These are phyloP conservation scores for Ustilago cynodontis DNA, from an alignment of 1,284 basidiomycete genomes.

Conservation along the genomic window DNA sequence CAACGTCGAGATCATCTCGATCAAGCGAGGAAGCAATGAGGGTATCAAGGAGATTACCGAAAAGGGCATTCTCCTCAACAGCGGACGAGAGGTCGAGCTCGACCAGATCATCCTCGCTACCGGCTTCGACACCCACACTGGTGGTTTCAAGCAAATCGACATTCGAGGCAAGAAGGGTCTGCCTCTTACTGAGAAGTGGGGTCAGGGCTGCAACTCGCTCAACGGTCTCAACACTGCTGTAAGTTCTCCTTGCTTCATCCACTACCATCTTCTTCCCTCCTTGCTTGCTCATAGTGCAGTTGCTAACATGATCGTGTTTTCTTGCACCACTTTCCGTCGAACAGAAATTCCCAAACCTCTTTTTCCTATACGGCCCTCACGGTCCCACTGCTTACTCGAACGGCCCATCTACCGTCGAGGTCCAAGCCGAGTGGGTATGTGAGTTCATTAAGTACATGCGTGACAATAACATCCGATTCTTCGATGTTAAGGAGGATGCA, in stretches of 20 bases:
- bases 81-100: slow-evolving; percentile 69
- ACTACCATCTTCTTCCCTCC: background rate
- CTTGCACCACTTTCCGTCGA: background rate
- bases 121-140: slow-evolving; percentile 67
- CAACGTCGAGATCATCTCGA: slow-evolving; percentile 74
- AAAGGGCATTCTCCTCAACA: slow-evolving; percentile 73
- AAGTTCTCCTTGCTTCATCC: slow-evolving; percentile 5
- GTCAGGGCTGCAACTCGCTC: slow-evolving; percentile 51
- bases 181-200: slow-evolving; percentile 54
- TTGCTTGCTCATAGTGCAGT: background rate
- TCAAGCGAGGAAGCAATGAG: slow-evolving; percentile 54
- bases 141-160: slow-evolving; percentile 60
- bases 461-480: slow-evolving; percentile 45
- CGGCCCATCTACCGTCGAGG: slow-evolving; percentile 51
- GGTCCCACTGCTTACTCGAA: slow-evolving; percentile 52
- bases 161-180: slow-evolving; percentile 52
- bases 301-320: background rate
- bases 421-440: slow-evolving; percentile 53
- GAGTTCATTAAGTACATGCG: slow-evolving; percentile 50
- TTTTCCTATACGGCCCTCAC: slow-evolving; percentile 60
- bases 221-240: slow-evolving; percentile 54
- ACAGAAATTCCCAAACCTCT: slow-evolving; percentile 57
- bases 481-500: slow-evolving; percentile 45
- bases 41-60: slow-evolving; percentile 72
- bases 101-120: slow-evolving; percentile 68